Base-by-base conservation (phyloP, 139 green algal genomes). In the Picochlorum sp. region DNA sequence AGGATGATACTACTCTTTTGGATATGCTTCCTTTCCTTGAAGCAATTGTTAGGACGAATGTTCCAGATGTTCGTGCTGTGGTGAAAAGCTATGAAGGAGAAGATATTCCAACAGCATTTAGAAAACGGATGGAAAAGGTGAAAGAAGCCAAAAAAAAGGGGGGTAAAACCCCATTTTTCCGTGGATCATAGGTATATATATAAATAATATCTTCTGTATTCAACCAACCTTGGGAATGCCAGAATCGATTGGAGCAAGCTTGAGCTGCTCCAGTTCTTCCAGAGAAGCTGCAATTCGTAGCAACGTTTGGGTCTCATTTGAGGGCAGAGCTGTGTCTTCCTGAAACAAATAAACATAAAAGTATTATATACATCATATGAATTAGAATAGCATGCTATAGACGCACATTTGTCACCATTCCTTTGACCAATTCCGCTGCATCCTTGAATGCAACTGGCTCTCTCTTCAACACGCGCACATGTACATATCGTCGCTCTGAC, bases 1-100 rank as follows among this genome's bases (percentile, higher is more conserved):
- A 44, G 10, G 5, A 57, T 10, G 89, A 96, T 79, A 94, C 85
- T 31, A 80, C 71, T 41, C 82, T 98, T 73, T 77, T 97, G 59
- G 92, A 98, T 69, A 74, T 91, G 13, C 67, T 95, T 49, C 88
- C 88, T 24, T 95, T 95, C 74, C 66, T 95, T 26, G 84, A 95
- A 57, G 67, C 61, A 24, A 38, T 82, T 9, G 72, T 70, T 9
- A 60, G 58, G 41, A 74, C 68, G 3, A 66, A 82, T 23, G 70
- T 81, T 14, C 69, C 70, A 20, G 87, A 95, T 64, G 76, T 93
- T 31, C 67, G 86, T 4, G 69, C 70, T 10, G 81, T 92, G 14
- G 71, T 95, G 24, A 44, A 62, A 13, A 81, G 71, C 45, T 97
- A 96, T 71, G 86, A 95, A 66, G 86, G 88, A 11, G 69, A 91